These are phyloP conservation scores for Fusarium metavorans DNA, from an alignment of 2,329 filamentous ascomycete genomes.

Conservation along the genomic window DNA sequence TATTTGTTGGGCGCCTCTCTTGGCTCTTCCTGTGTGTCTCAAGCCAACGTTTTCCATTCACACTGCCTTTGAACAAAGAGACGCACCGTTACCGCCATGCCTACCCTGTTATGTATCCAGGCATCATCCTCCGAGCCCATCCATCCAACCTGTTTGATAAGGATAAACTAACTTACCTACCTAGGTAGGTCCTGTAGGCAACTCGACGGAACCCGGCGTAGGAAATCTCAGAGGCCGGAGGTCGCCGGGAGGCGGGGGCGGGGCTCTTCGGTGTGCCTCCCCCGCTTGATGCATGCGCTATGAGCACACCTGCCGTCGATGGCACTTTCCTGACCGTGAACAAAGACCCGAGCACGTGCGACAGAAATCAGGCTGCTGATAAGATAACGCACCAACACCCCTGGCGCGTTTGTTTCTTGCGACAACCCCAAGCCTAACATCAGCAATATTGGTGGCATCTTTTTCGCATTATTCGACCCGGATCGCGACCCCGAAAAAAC, in stretches of 20 bases:
- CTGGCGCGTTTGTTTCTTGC: conserved; percentile 30
- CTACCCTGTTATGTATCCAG: background rate
- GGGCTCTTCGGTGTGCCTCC: conserved; percentile 26
- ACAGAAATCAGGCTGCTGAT: conserved; percentile 28
- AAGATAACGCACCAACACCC: conserved; percentile 41
- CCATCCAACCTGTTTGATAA: conserved; percentile 14
- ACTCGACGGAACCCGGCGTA: conserved; percentile 29
- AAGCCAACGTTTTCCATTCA: background rate
- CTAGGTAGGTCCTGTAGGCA: background rate
- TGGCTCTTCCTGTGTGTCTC: conserved; percentile 4
- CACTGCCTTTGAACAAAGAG: background rate
- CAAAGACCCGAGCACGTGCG: conserved; percentile 41
- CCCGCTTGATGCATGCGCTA: conserved; percentile 41
- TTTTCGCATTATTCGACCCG: conserved; percentile 26
- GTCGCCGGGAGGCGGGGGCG: conserved; percentile 43
- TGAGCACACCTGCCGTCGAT: conserved; percentile 16
- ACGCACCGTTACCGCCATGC: background rate
- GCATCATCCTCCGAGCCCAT: background rate
- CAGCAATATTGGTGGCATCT: conserved; percentile 38
- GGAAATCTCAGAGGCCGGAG: conserved; percentile 35
- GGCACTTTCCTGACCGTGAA: conserved; percentile 6
- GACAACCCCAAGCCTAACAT: conserved; percentile 37
- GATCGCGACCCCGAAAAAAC: conserved; percentile 31
- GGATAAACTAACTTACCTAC: background rate
- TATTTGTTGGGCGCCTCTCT: conserved; percentile 1